These are phyloP conservation scores for Melocanna baccifera DNA, from an alignment of 176 grass and related monocot genomes.

Conservation along the genomic window DNA sequence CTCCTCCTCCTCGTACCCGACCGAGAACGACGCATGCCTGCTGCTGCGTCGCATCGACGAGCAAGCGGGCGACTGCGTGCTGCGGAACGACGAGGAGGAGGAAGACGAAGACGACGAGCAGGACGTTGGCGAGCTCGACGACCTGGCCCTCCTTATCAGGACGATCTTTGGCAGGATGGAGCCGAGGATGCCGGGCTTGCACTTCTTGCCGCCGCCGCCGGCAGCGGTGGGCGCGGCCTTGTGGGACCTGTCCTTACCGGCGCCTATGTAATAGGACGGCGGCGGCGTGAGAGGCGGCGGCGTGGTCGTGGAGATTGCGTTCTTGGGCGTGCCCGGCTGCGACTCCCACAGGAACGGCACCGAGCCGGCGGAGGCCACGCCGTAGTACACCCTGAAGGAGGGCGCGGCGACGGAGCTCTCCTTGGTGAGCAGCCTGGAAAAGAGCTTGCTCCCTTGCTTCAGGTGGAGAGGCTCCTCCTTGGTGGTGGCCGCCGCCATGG, in stretches of 20 bases:
- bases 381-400: constrained; percentile 82
- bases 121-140: constrained; percentile 25
- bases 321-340: constrained; percentile 83
- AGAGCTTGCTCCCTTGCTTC: constrained; percentile 57
- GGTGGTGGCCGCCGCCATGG: constrained; percentile 10
- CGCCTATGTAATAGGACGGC: constrained; percentile 57
- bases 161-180: constrained; percentile 54
- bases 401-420: constrained; percentile 53
- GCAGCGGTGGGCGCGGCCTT: background rate
- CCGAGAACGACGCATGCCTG: constrained; percentile 20
- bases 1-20: constrained; percentile 19
- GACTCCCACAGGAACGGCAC: constrained; percentile 89
- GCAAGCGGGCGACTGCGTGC: constrained; percentile 33
- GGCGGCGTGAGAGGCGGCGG: constrained; percentile 43
- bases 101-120: background rate
- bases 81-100: constrained; percentile 24
- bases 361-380: constrained; percentile 58
- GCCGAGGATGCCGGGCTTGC: constrained; percentile 44
- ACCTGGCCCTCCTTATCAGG: constrained; percentile 9
- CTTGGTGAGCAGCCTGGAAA: constrained; percentile 51
- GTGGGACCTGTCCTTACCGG: background rate
- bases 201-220: constrained; percentile 22
- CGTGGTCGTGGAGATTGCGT: background rate
- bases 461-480: constrained; percentile 32
- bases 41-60: constrained; percentile 35